Percentiles rank a stretch among this genome's conserved stretches.
These are phyloP conservation scores for Fonsecaea pedrosoi DNA, from an alignment of 2,329 filamentous ascomycete genomes.

Conservation along the genomic window DNA sequence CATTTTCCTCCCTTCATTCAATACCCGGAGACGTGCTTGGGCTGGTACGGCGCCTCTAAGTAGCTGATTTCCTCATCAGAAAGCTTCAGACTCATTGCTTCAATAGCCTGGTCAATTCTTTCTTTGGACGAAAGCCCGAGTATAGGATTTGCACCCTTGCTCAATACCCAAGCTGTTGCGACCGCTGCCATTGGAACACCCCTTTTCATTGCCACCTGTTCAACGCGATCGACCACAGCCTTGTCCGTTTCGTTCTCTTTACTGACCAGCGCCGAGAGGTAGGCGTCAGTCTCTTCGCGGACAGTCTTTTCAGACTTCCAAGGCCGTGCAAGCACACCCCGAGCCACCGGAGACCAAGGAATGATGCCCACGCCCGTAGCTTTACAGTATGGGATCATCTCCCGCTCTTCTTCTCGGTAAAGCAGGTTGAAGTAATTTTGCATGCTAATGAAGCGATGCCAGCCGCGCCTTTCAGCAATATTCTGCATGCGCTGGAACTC, in stretches of 20 bases:
- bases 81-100: slow-evolving; percentile 54
- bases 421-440: slow-evolving; percentile 59
- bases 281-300: slow-evolving; percentile 49
- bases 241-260: slow-evolving; percentile 56
- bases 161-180: slow-evolving; percentile 67
- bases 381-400: slow-evolving; percentile 54
- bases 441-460: slow-evolving; percentile 61
- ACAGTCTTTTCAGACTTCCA: slow-evolving; percentile 51
- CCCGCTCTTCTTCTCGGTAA: slow-evolving; percentile 56
- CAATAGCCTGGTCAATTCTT: slow-evolving; percentile 66
- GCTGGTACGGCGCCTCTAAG: slow-evolving; percentile 67
- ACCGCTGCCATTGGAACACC: slow-evolving; percentile 68
- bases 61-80: slow-evolving; percentile 65
- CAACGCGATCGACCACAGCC: slow-evolving; percentile 60
- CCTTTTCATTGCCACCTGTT: slow-evolving; percentile 65
- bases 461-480: slow-evolving; percentile 55
- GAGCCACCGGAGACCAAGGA: slow-evolving; percentile 43
- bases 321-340: slow-evolving; percentile 42
- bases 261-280: slow-evolving; percentile 50
- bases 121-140: slow-evolving; percentile 64
- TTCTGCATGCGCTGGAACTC: slow-evolving; percentile 54
- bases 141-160: slow-evolving; percentile 62
- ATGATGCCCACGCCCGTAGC: slow-evolving; percentile 58
- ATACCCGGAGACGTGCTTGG: slow-evolving; percentile 47
- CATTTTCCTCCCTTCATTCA: background rate